Evolutionary conservation across 2,329 filamentous ascomycete genomes (phyloP).

Genomic region (Aspergillus flavus): DNA sequence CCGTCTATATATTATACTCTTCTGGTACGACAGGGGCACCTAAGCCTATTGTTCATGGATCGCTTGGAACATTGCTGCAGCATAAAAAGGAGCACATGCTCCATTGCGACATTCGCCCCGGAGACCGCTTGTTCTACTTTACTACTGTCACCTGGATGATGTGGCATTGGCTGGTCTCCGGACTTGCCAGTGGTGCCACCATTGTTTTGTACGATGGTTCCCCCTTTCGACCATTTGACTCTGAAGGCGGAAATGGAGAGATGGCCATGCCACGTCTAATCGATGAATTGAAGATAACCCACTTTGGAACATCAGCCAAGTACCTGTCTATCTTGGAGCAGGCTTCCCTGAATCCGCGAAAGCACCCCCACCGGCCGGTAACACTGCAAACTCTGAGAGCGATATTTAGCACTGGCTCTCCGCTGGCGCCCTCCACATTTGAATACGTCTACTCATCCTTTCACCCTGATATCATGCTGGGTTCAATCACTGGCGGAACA

Average conservation of each 20-base stretch:
- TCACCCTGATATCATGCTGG: conserved; percentile 77
- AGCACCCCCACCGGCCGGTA: conserved; percentile 48
- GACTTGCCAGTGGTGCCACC: conserved; percentile 78
- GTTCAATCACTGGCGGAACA: conserved; percentile 91
- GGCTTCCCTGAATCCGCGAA: conserved; percentile 64
- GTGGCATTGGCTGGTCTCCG: conserved; percentile 97
- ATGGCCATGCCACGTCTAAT: conserved; percentile 82
- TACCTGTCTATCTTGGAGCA: conserved; percentile 91
- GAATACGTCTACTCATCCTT: conserved; percentile 85
- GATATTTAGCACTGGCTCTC: conserved; percentile 92
- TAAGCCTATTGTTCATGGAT: conserved; percentile 93
- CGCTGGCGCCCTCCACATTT: conserved; percentile 90
- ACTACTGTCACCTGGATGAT: conserved; percentile 99
- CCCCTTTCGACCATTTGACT: conserved; percentile 72
- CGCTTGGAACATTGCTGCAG: conserved; percentile 85
- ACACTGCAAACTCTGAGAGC: conserved; percentile 64
- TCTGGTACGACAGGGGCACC: conserved; percentile 85
- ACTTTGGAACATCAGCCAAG: conserved; percentile 93
- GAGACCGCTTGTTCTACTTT: conserved; percentile 84
- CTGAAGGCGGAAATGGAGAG: conserved; percentile 64
- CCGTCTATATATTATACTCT: conserved; percentile 91
- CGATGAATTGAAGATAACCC: conserved; percentile 78
- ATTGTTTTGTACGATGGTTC: conserved; percentile 90
- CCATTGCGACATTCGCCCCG: conserved; percentile 76
- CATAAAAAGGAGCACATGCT: conserved; percentile 96